Conservation (phyloP, 352 stramenopile species). For the Elongisporangium undulatum region DNA sequence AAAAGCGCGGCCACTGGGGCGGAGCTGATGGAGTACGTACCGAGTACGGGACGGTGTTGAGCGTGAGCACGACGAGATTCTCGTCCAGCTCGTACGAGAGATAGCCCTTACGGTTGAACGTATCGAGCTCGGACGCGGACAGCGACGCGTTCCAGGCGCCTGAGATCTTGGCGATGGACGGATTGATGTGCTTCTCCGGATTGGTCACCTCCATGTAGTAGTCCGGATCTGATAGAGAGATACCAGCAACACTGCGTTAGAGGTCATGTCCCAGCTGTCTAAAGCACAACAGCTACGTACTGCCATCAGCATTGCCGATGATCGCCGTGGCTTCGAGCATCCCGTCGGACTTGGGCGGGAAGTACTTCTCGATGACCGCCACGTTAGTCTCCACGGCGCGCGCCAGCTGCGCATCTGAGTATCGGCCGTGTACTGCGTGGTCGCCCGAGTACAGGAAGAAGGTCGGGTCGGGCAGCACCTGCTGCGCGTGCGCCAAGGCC, state of each 20-base stretch:
- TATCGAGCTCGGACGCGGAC: slow-evolving; percentile 45
- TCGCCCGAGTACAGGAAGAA: slow-evolving; percentile 84
- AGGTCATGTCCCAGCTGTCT: neutral
- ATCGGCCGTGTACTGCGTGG: slow-evolving; percentile 57
- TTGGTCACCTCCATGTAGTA: slow-evolving; percentile 84
- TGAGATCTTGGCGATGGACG: slow-evolving; percentile 62
- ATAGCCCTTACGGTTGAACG: slow-evolving; percentile 63
- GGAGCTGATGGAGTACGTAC: slow-evolving; percentile 20
- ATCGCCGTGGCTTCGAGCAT: slow-evolving; percentile 64
- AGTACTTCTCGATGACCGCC: slow-evolving; percentile 64
- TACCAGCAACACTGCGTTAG: slow-evolving; percentile 9
- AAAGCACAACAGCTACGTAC: slow-evolving; percentile 24
- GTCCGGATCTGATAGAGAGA: slow-evolving; percentile 46
- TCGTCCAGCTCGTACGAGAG: slow-evolving; percentile 58
- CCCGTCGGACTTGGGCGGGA: slow-evolving; percentile 19
- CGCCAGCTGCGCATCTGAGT: slow-evolving; percentile 57
- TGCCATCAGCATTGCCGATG: slow-evolving; percentile 73
- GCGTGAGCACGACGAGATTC: slow-evolving; percentile 63
- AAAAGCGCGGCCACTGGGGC: too few relatives aligned
- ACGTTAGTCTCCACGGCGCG: slow-evolving; percentile 66
- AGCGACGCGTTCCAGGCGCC: slow-evolving; percentile 56
- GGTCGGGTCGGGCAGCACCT: slow-evolving; percentile 49
- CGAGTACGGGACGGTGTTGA: slow-evolving; percentile 87
- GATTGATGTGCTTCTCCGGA: slow-evolving; percentile 41
- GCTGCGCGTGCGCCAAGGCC: slow-evolving; percentile 54